These are phyloP conservation scores for Endoconidiophora polonica DNA, from an alignment of 2,329 filamentous ascomycete genomes.

Conservation along the genomic window DNA sequence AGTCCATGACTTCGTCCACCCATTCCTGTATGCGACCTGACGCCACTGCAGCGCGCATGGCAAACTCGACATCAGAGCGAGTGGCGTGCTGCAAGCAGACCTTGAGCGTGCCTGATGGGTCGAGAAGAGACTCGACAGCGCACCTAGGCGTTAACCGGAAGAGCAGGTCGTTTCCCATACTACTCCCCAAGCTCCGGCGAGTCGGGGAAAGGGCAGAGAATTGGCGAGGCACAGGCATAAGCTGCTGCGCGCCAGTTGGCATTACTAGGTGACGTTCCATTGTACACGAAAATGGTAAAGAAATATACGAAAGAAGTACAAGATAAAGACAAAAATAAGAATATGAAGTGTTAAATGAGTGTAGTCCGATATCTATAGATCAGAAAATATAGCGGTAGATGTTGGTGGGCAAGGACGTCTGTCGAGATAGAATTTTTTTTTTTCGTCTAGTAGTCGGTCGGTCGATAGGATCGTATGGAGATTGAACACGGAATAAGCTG, in stretches of 20 bases:
- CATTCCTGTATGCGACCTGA: conserved; percentile 57
- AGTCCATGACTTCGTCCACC: conserved; percentile 51
- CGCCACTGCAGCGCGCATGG: conserved; percentile 50
- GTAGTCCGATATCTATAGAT: too few relatives aligned
- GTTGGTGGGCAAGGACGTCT: too few relatives aligned
- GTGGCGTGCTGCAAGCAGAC: conserved; percentile 46
- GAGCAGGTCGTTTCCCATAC: conserved; percentile 38
- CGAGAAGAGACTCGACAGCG: conserved; percentile 42
- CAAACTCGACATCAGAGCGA: conserved; percentile 51
- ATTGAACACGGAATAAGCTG: too few relatives aligned
- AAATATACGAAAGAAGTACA: not conserved
- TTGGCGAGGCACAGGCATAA: conserved; percentile 22
- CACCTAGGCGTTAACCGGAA: conserved; percentile 42
- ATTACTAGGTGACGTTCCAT: conserved; percentile 16
- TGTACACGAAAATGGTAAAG: not conserved
- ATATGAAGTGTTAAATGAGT: not conserved
- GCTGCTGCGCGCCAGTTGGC: conserved; percentile 22
- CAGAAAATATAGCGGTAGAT: too few relatives aligned
- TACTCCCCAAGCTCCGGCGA: conserved; percentile 21
- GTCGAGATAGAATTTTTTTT: too few relatives aligned
- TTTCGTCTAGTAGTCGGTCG: too few relatives aligned
- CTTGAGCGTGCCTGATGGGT: conserved; percentile 34
- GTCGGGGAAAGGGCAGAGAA: conserved; percentile 28
- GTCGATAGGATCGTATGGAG: too few relatives aligned
- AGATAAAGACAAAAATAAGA: not conserved